These are phyloP conservation scores for Colletotrichum limetticola DNA, from an alignment of 2,329 filamentous ascomycete genomes.

Conservation along the genomic window DNA sequence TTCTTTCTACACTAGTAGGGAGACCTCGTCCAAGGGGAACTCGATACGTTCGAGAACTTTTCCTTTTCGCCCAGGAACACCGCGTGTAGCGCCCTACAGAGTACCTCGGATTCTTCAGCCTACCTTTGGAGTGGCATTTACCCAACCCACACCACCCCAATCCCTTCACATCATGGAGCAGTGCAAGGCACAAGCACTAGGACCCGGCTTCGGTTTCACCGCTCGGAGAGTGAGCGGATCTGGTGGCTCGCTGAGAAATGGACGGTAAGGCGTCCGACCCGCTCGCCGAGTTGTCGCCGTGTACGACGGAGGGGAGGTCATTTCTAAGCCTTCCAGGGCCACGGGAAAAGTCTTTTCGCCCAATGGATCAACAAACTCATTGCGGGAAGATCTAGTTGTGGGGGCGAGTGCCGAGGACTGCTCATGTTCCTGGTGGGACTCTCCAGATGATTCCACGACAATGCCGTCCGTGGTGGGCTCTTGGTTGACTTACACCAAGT, in stretches of 20 bases:
- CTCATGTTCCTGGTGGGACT: slow-evolving; percentile 9
- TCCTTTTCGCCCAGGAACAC: slow-evolving; percentile 10
- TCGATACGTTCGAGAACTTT: slow-evolving; percentile 15
- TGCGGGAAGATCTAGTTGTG: slow-evolving; percentile 16
- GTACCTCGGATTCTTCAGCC: not conserved
- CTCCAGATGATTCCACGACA: slow-evolving; percentile 32
- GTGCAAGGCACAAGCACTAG: not conserved
- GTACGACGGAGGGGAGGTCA: slow-evolving; percentile 1
- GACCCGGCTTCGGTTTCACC: slow-evolving; percentile 20
- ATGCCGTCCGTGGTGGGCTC: slow-evolving; percentile 4
- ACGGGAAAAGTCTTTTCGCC: slow-evolving; percentile 19
- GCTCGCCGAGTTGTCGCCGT: slow-evolving; percentile 32
- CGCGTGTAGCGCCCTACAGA: not conserved
- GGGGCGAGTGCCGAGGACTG: slow-evolving; percentile 5
- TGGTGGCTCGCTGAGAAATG: not conserved
- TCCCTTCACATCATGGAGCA: not conserved
- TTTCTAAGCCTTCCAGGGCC: slow-evolving; percentile 12
- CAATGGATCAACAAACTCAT: slow-evolving; percentile 10
- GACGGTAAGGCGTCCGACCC: slow-evolving; percentile 12
- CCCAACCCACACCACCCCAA: not conserved
- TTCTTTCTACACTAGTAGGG: not conserved
- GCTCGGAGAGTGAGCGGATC: not conserved
- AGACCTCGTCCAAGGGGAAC: not conserved
- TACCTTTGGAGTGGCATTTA: not conserved
- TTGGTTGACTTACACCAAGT: slow-evolving; percentile 15